Conservation (phyloP, 2,329 filamentous ascomycete genomes). For the Lithohypha guttulata region DNA sequence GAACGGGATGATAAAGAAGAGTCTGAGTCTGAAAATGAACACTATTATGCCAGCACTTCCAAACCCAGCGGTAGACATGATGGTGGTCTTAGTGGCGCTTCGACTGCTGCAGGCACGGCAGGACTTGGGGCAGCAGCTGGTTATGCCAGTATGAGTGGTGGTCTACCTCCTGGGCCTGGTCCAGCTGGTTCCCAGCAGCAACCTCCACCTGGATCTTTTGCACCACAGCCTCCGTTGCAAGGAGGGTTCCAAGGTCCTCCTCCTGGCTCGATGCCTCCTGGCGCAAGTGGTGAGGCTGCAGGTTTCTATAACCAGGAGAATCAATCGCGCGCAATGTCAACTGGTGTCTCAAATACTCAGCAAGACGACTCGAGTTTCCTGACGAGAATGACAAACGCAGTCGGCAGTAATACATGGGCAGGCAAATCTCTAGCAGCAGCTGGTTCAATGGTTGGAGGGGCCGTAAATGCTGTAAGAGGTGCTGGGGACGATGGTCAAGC, state of each 20-base stretch:
- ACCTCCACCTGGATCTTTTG: constrained; percentile 20
- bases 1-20: constrained; percentile 69
- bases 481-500: constrained; percentile 71
- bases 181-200: constrained; percentile 13
- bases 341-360: constrained; percentile 28
- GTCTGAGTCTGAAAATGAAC: constrained; percentile 40
- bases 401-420: constrained; percentile 48
- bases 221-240: constrained; percentile 16
- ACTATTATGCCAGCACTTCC: constrained; percentile 26
- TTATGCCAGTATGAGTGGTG: constrained; percentile 24
- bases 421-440: constrained; percentile 55
- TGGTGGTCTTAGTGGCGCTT: constrained; percentile 30
- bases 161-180: constrained; percentile 24
- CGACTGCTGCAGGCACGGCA: constrained; percentile 4
- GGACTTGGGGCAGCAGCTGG: constrained; percentile 35
- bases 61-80: constrained; percentile 31
- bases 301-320: constrained; percentile 14
- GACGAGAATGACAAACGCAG: constrained; percentile 66
- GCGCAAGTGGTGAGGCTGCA: constrained; percentile 22
- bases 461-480: constrained; percentile 57
- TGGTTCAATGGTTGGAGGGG: constrained; percentile 70
- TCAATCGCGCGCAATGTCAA: constrained; percentile 28
- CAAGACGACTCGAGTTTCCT: constrained; percentile 52
- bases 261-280: constrained; percentile 18
- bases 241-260: constrained; percentile 14